These are phyloP conservation scores for Globisporangium lucens DNA, from an alignment of 352 stramenopile species.

Conservation along the genomic window DNA sequence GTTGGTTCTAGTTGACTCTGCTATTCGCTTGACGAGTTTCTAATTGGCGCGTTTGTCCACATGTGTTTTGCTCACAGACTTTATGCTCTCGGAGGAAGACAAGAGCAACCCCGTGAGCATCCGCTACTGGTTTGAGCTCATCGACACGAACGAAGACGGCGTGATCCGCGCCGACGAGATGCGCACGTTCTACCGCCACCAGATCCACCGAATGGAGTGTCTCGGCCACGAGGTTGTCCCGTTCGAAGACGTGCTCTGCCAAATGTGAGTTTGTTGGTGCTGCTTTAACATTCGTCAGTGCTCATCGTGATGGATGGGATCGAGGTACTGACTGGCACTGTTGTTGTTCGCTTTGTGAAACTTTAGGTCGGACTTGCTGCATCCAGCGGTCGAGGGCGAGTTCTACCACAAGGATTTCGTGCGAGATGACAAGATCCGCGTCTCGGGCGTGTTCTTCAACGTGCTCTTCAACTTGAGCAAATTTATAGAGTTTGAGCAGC, in stretches of 20 bases:
- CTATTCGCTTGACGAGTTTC: neutral
- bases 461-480: slow-evolving; percentile 99
- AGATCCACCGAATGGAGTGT: slow-evolving; percentile 97
- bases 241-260: slow-evolving; percentile 98
- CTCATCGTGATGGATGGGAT: neutral
- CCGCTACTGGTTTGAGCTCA: slow-evolving; percentile 98
- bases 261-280: slow-evolving; percentile 89
- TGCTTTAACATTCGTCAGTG: neutral
- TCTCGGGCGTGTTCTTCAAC: slow-evolving; percentile 98
- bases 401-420: slow-evolving; percentile 81
- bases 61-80: slow-evolving; percentile 59
- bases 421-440: slow-evolving; percentile 82
- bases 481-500: slow-evolving; percentile 98
- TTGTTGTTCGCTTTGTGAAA: slow-evolving; percentile 19
- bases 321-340: slow-evolving; percentile 26
- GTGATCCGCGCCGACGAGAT: slow-evolving; percentile 97
- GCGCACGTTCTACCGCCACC: slow-evolving; percentile 91
- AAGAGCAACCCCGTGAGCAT: slow-evolving; percentile 96
- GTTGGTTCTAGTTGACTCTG: neutral
- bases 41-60: neutral
- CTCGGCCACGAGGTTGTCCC: slow-evolving; percentile 97
- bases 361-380: slow-evolving; percentile 67
- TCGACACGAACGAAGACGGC: slow-evolving; percentile 97
- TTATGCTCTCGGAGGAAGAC: slow-evolving; percentile 99
- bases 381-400: slow-evolving; percentile 71